Evolutionary conservation across 352 stramenopile genomes (phyloP), one percentile per base, ranked within the genome.

Genomic region (Phytopythium helicoides): DNA sequence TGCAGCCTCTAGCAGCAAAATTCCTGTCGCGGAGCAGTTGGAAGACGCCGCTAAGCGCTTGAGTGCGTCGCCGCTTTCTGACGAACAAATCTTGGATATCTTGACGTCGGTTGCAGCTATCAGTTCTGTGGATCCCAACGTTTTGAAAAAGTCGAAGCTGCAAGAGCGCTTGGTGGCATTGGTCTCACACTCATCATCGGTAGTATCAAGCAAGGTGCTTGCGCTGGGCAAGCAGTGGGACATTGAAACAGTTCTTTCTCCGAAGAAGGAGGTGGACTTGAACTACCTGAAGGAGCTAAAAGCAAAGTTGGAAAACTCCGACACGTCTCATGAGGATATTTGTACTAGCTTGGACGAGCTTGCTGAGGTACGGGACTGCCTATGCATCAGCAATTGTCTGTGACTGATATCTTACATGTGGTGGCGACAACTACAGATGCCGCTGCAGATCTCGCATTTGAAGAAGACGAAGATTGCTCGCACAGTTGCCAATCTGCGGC

Each of bases 281-380:
- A 62, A 76, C 46, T 72, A 84, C 10, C 79, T 93, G 23, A 33
- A 86, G 25, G 56, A 53, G 14, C 47, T 89, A 21, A 91, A 91
- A 56, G 58, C 66, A 4, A 87, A 81, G 41, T 54, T 94, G 12
- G 58, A 73, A 41, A 58, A 70, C 37, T 16, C 65, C 0, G 56
- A 76, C 18, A 82, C 76, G 26, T 72, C 79, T 3, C 78, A 92
- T 41, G 83, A 94, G 11, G 79, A 89, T 47, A 56, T 94, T n/a
- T 52, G 89, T 37, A 46, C 55, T 25, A 76, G 62, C 46, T 67
- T 94, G 23, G 58, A 65, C n/a, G 54, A 80, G 49, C 66, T 94
- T 16, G 58, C 64, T 9, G 55, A 74, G 75, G 79, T 72, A 21
- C 39, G 19, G 12, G 6, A 9, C 1, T 22, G n/a, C n/a, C 15